Conservation (phyloP, 2,329 filamentous ascomycete genomes). For the Xylogone sp. region DNA sequence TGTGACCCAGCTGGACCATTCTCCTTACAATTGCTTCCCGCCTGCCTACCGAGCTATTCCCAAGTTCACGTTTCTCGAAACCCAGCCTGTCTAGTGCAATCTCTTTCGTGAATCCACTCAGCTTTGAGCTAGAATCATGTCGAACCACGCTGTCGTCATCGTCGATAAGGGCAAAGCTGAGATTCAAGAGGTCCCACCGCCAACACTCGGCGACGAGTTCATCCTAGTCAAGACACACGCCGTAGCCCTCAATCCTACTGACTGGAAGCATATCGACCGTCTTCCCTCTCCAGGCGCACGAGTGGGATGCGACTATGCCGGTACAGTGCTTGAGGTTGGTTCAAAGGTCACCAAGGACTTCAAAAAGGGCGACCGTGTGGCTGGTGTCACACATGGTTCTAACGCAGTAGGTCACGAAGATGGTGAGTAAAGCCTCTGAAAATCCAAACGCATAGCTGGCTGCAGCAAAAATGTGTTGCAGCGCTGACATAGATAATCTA, state of each 20-base stretch:
- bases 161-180: slow-evolving; percentile 16
- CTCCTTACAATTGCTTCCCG: too few relatives aligned
- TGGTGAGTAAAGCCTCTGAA: slow-evolving; percentile 32
- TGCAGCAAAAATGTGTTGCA: too few relatives aligned
- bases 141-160: slow-evolving; percentile 20
- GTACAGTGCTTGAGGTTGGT: slow-evolving; percentile 43
- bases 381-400: slow-evolving; percentile 33
- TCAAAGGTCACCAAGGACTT: slow-evolving; percentile 36
- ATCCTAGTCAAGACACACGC: slow-evolving; percentile 25
- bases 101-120: too few relatives aligned
- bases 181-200: slow-evolving; percentile 17
- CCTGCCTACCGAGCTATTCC: too few relatives aligned
- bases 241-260: slow-evolving; percentile 27
- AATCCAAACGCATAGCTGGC: slow-evolving; percentile 21
- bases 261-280: slow-evolving; percentile 28
- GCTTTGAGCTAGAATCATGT: background rate
- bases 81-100: too few relatives aligned
- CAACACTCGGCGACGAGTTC: slow-evolving; percentile 26
- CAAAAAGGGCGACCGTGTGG: slow-evolving; percentile 44
- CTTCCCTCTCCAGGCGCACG: slow-evolving; percentile 15
- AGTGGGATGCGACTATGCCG: slow-evolving; percentile 44
- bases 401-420: slow-evolving; percentile 34
- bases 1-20: too few relatives aligned
- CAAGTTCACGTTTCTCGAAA: too few relatives aligned
- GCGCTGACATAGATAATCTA: background rate